Base-by-base conservation (phyloP, 1,284 basidiomycete species). In the Waitea zeae region DNA sequence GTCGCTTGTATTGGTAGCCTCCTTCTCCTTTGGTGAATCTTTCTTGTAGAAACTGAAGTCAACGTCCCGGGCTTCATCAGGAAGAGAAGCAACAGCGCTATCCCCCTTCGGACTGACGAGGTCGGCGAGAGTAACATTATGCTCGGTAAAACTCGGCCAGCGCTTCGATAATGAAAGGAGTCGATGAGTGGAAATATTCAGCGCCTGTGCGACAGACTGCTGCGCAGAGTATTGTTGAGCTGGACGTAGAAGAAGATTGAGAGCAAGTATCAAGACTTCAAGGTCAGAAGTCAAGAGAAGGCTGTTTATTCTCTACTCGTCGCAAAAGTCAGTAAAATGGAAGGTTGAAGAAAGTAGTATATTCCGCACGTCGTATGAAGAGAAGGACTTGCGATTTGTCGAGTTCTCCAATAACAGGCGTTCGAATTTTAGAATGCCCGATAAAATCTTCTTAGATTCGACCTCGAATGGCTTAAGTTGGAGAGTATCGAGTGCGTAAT, bases 351-450 rank as follows among this genome's bases (percentile, higher is more conserved):
- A n/a, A n/a, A n/a, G n/a, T n/a, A n/a, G n/a, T n/a, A 42, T 34
- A 20, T 22, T 15, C 59, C 87, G 57, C 56, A 95, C 92, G 54
- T 99, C 95, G 54, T 96, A 98, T 3, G 90, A 96, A 41, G 75
- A 79, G 58, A 86, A 99, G 39, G 92, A 82, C 64, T 97, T 98
- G 49, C 95, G 69, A 52, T 95, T 98, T 32, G 93, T 98, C 39
- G 92, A 95, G 54, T 97, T 97, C 59, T 98, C 95, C 48, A 99
- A 62, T 35, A 99, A 61, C 31, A 98, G 60, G 36, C 86, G 70
- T 54, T 89, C 76, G 46, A 98, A 93, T 44, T 76, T 67, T 39
- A 99, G 67, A 42, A 98, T 79, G 49, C 83, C 77, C 41, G 79
- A 71, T 12, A 95, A 53, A 3, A 78, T 64, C 39, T 68, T 69